A percentile compares a stretch with the other conserved stretches of the same genome.
Evolutionary conservation across 148 eudicot species (phyloP).

Genomic region (Euryodendron excelsum): DNA sequence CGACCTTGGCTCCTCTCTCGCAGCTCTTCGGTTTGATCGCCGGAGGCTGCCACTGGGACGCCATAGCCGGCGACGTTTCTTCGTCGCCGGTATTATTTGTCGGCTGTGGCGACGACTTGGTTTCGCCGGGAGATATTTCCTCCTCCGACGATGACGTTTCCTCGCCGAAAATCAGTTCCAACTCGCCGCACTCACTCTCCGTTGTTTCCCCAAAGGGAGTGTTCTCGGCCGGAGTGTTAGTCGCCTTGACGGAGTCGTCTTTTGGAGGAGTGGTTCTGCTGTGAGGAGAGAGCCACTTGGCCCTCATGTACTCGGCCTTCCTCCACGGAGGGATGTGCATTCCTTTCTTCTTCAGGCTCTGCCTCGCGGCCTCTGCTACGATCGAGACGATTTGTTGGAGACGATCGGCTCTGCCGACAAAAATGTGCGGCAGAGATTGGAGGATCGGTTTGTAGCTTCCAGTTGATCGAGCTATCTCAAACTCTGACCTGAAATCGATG

Average conservation of each 20-base stretch:
- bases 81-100: conserved; percentile 15
- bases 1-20: conserved; percentile 43
- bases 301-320: conserved; percentile 48
- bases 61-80: conserved; percentile 12
- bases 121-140: neutral
- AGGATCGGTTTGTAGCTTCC: conserved; percentile 40
- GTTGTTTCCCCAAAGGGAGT: neutral
- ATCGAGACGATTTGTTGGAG: conserved; percentile 43
- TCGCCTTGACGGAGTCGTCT: neutral
- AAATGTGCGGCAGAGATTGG: conserved; percentile 50
- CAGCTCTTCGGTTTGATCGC: conserved; percentile 48
- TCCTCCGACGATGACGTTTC: conserved; percentile 9
- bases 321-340: conserved; percentile 71
- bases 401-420: conserved; percentile 54
- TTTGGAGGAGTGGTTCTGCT: conserved; percentile 19
- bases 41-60: conserved; percentile 48
- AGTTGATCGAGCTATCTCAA: conserved; percentile 55
- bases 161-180: conserved; percentile 46
- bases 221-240: conserved; percentile 1
- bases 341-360: conserved; percentile 56
- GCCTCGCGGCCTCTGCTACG: conserved; percentile 45
- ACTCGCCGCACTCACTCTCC: conserved; percentile 24
- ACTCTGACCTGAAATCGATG: conserved; percentile 61
- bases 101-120: conserved; percentile 5
- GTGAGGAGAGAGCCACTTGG: conserved; percentile 61